Evolutionary conservation across 176 grass and related monocot genomes (phyloP).

Genomic region (Hsuehochloa calcarea): DNA sequence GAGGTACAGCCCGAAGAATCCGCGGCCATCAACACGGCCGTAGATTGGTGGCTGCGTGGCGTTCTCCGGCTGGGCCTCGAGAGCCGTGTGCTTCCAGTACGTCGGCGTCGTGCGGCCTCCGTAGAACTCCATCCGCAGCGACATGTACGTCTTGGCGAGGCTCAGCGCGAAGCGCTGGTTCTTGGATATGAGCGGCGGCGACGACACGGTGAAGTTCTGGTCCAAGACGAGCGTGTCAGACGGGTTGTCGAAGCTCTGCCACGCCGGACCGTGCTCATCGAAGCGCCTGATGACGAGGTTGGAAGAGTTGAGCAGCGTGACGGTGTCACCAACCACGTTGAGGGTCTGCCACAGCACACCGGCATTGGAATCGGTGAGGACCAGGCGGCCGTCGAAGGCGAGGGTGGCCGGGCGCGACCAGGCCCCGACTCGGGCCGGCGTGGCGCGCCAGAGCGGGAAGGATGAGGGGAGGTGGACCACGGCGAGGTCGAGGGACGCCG

Average conservation of each 20-base stretch:
- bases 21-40: slow-evolving; percentile 41
- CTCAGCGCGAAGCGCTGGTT: slow-evolving; percentile 50
- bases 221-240: slow-evolving; percentile 65
- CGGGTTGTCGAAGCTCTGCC: slow-evolving; percentile 65
- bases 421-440: slow-evolving; percentile 14
- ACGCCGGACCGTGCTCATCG: neutral
- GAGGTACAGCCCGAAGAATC: slow-evolving; percentile 71
- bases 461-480: slow-evolving; percentile 70
- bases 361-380: slow-evolving; percentile 21
- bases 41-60: slow-evolving; percentile 45
- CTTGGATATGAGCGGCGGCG: slow-evolving; percentile 44
- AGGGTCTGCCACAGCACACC: slow-evolving; percentile 46
- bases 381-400: slow-evolving; percentile 49
- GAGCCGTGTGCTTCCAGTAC: slow-evolving; percentile 57
- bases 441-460: slow-evolving; percentile 52
- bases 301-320: slow-evolving; percentile 56
- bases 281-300: slow-evolving; percentile 47
- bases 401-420: slow-evolving; percentile 52
- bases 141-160: slow-evolving; percentile 39
- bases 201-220: slow-evolving; percentile 58
- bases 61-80: slow-evolving; percentile 19
- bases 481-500: slow-evolving; percentile 51
- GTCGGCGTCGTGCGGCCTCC: slow-evolving; percentile 11
- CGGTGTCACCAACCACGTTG: slow-evolving; percentile 30
- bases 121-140: slow-evolving; percentile 55